Evolutionary conservation across 441 rosid species (phyloP).

Genomic region (Flueggea neowawraea): DNA sequence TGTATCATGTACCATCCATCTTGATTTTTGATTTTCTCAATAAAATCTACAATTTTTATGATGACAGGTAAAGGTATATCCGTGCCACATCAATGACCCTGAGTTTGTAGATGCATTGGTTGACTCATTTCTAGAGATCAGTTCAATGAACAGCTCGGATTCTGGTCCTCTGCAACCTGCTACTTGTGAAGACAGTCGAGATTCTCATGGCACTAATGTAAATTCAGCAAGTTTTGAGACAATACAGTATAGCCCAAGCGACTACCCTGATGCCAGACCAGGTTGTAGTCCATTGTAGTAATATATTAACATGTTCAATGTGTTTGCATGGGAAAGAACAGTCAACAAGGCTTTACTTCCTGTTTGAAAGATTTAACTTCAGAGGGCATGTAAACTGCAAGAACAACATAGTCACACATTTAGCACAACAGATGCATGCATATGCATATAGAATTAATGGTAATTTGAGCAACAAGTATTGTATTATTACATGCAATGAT

Average conservation of each 20-base stretch:
- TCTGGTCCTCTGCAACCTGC: conserved; percentile 24
- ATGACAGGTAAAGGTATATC: conserved; percentile 55
- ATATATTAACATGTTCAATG: too few relatives aligned
- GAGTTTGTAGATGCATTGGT: conserved; percentile 84
- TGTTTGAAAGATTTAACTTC: neutral
- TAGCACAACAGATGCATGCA: too few relatives aligned
- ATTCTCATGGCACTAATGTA: conserved; percentile 17
- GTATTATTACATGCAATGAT: neutral
- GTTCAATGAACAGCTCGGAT: conserved; percentile 24
- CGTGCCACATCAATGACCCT: conserved; percentile 77
- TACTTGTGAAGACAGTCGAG: conserved; percentile 24
- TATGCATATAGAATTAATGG: too few relatives aligned
- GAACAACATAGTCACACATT: neutral
- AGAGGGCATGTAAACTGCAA: neutral
- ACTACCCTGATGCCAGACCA: conserved; percentile 82
- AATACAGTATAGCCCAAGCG: conserved; percentile 53
- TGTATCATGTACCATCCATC: neutral
- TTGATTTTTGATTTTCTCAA: neutral
- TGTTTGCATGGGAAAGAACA: neutral
- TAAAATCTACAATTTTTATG: conserved; percentile 9
- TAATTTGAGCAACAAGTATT: too few relatives aligned
- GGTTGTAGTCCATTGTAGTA: conserved; percentile 33
- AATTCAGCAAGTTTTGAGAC: conserved; percentile 30
- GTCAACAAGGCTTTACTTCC: conserved; percentile 6
- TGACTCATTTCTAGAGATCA: conserved; percentile 68